These are phyloP conservation scores for Chytriomyces sp. DNA, from an alignment of 192 early-diverging fungal species.

Conservation along the genomic window DNA sequence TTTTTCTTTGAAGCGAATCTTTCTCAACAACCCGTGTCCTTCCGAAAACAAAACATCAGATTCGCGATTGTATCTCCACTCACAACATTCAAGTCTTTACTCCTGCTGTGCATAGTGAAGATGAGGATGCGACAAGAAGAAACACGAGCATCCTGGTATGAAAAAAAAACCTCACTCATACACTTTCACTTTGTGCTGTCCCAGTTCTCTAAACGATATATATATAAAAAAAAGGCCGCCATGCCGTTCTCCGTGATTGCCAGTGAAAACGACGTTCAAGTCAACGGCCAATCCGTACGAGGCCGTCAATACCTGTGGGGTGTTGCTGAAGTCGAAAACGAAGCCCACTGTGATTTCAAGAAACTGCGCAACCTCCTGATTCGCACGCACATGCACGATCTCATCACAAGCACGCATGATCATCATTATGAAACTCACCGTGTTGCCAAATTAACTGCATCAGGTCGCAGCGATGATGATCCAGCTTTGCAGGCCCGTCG, in stretches of 20 bases:
- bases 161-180: no score
- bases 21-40: constrained; percentile 35
- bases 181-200: constrained; percentile 59
- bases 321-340: constrained; percentile 98
- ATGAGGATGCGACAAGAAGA: constrained; percentile 68
- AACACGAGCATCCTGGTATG: constrained; percentile 78
- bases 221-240: constrained; percentile 64
- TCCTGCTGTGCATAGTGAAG: constrained; percentile 89
- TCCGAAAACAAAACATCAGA: constrained; percentile 48
- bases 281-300: constrained; percentile 87
- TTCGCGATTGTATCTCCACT: constrained; percentile 86
- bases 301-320: constrained; percentile 99
- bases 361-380: constrained; percentile 96
- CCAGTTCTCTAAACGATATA: no score
- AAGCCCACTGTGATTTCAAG: constrained; percentile 97
- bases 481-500: constrained; percentile 80
- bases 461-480: constrained; percentile 62
- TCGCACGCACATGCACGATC: constrained; percentile 96
- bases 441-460: constrained; percentile 80
- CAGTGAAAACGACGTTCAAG: constrained; percentile 83
- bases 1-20: neutral
- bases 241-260: constrained; percentile 98
- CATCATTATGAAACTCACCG: constrained; percentile 95
- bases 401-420: constrained; percentile 93
- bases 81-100: constrained; percentile 93